Percentiles rank a stretch among this genome's conserved stretches.
Conservation (phyloP, 108 stramenopile genomes). For the Skeletonema costatum region DNA sequence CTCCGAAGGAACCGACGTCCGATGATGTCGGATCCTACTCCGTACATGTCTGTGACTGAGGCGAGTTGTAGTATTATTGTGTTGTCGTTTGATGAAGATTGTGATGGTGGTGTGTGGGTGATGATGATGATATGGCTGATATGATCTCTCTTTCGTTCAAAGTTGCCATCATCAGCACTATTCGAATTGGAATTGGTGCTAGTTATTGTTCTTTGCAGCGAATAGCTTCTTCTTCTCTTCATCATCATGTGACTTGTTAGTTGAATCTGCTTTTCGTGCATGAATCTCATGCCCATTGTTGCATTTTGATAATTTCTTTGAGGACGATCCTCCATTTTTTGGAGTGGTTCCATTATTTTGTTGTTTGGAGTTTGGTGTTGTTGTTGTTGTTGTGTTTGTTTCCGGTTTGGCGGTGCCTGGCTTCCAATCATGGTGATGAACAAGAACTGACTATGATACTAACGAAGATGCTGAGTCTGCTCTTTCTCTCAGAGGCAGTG, state of each 20-base stretch:
- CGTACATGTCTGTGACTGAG: slow-evolving; percentile 73
- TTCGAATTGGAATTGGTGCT: not conserved
- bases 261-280: slow-evolving; percentile 59
- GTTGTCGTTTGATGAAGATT: slow-evolving; percentile 27
- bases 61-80: slow-evolving; percentile 36
- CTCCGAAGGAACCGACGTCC: slow-evolving; percentile 81
- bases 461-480: not conserved
- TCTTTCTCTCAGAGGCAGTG: no score
- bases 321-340: slow-evolving; percentile 6
- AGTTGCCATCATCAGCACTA: slow-evolving; percentile 8
- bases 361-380: not conserved
- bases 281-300: slow-evolving; percentile 89
- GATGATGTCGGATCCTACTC: slow-evolving; percentile 58
- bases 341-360: not conserved
- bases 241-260: not conserved
- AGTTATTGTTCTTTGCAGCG: slow-evolving; percentile 3
- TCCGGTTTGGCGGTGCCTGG: slow-evolving; percentile 65
- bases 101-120: not conserved
- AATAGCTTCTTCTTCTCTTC: slow-evolving; percentile 15
- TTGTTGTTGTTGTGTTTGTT: slow-evolving; percentile 3
- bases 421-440: slow-evolving; percentile 57
- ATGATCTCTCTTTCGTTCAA: slow-evolving; percentile 14
- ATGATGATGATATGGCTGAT: not conserved
- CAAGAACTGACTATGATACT: not conserved
- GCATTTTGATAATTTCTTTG: slow-evolving; percentile 71